Conservation (phyloP, 2,329 filamentous ascomycete species). For the Penicillium decumbens region DNA sequence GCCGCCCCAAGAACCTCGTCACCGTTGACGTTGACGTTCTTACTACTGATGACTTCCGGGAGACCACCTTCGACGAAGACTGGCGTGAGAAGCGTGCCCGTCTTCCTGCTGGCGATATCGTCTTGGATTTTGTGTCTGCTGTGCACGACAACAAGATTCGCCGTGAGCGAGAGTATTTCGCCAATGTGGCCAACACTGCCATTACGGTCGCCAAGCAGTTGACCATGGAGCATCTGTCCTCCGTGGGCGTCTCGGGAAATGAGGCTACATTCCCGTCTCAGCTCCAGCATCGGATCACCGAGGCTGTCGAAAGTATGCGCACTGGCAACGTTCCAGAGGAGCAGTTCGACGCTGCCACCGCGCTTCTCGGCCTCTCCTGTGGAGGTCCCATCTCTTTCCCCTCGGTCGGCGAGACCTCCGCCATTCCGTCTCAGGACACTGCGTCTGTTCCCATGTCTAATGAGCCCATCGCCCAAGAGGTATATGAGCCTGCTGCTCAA, state of each 20-base stretch:
- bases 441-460: not conserved
- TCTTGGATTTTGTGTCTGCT: constrained; percentile 17
- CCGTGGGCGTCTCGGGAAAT: not conserved
- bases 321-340: constrained; percentile 1
- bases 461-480: not conserved
- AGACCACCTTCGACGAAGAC: constrained; percentile 19
- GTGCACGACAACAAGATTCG: constrained; percentile 11
- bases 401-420: constrained; percentile 2
- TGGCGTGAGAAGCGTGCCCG: constrained; percentile 17
- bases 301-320: constrained; percentile 6
- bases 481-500: not conserved
- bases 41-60: constrained; percentile 12
- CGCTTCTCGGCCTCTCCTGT: constrained; percentile 10
- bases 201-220: constrained; percentile 8
- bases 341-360: constrained; percentile 14
- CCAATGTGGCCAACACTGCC: constrained; percentile 9
- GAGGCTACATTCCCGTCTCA: not conserved
- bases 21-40: constrained; percentile 15
- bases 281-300: not conserved
- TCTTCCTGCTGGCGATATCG: constrained; percentile 14
- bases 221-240: constrained; percentile 7
- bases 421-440: not conserved
- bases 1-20: constrained; percentile 25
- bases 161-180: constrained; percentile 3
- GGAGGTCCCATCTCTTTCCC: not conserved